These are phyloP conservation scores for Trichoderma sp. DNA, from an alignment of 2,329 filamentous ascomycete species.

Conservation along the genomic window DNA sequence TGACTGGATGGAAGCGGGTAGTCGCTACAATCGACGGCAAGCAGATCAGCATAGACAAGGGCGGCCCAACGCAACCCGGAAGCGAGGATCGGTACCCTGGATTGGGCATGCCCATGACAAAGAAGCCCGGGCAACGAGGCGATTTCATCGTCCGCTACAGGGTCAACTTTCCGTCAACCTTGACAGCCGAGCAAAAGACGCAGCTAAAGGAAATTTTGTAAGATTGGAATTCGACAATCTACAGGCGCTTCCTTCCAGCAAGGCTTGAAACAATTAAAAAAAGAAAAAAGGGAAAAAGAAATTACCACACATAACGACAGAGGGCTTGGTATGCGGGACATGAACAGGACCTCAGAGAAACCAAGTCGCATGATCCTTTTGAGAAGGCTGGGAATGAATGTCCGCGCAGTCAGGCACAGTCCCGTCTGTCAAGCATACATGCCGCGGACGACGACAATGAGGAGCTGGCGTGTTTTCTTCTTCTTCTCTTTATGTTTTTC, in stretches of 20 bases:
- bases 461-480: not conserved
- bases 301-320: constrained; percentile 4
- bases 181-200: constrained; percentile 77
- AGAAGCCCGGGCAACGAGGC: constrained; percentile 79
- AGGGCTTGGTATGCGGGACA: constrained; percentile 20
- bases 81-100: constrained; percentile 78
- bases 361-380: constrained; percentile 7
- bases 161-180: constrained; percentile 80
- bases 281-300: not conserved
- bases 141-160: constrained; percentile 89
- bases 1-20: constrained; percentile 92
- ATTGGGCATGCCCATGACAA: constrained; percentile 92
- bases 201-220: constrained; percentile 75
- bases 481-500: not conserved
- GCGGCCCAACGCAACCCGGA: constrained; percentile 81
- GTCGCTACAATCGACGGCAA: constrained; percentile 91
- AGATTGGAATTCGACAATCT: not conserved
- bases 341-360: constrained; percentile 16
- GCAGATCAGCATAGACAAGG: constrained; percentile 74
- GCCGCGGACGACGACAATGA: not conserved
- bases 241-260: not conserved
- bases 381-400: constrained; percentile 11
- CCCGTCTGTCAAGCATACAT: not conserved
- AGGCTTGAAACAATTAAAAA: not conserved
- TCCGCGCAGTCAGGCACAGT: not conserved